Evolutionary conservation across 1,284 basidiomycete species (phyloP).

Genomic region (Lignosus rhinocerotis): DNA sequence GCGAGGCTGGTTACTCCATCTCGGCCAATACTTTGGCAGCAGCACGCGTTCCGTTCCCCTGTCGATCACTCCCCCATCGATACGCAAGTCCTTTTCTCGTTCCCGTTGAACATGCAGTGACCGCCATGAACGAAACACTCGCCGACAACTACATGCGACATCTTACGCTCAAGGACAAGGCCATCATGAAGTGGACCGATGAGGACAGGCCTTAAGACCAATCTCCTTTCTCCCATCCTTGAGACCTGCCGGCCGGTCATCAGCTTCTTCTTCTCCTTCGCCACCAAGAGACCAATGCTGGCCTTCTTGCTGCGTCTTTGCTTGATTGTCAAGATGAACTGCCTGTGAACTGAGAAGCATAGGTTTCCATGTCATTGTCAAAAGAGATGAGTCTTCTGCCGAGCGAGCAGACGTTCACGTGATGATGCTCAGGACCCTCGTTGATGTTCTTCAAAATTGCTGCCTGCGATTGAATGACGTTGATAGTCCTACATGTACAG

Average conservation of each 20-base stretch:
- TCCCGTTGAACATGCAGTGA: background rate
- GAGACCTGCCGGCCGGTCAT: background rate
- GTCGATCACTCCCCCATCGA: background rate
- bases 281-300: background rate
- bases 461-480: no score
- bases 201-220: background rate
- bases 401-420: no score
- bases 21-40: no score
- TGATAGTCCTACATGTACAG: no score
- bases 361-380: no score
- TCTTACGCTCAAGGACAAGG: background rate
- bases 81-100: background rate
- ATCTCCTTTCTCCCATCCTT: background rate
- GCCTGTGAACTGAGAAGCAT: background rate
- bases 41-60: background rate
- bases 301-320: background rate
- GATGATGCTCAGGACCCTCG: no score
- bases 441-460: no score
- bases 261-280: background rate
- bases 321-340: no score
- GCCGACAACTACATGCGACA: background rate
- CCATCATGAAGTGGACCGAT: background rate
- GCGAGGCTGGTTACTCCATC: no score
- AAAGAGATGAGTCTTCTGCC: no score
- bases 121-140: background rate